Evolutionary conservation across 345 rosid species (phyloP).

Genomic region (Erodium maritimum): DNA sequence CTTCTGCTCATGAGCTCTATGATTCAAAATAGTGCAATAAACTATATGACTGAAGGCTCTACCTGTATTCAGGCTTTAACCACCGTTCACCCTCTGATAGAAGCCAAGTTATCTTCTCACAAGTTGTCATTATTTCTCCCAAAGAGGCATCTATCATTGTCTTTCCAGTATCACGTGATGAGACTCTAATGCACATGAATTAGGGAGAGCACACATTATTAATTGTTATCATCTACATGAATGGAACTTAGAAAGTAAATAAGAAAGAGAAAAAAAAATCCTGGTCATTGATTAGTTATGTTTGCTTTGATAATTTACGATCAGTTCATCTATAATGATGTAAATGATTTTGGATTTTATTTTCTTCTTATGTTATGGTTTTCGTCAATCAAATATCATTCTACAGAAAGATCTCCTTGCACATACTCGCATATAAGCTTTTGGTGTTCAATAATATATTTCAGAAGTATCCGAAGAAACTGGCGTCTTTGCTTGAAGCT

Average conservation of each 20-base stretch:
- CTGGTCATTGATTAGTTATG: neutral
- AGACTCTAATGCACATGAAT: slow-evolving; percentile 37
- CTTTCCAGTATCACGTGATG: slow-evolving; percentile 97
- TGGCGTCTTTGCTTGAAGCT: slow-evolving; percentile 91
- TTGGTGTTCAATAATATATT: slow-evolving; percentile 84
- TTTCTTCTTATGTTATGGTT: too few relatives aligned
- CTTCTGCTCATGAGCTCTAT: neutral
- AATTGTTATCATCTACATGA: neutral
- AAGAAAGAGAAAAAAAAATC: neutral
- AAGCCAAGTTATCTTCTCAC: slow-evolving; percentile 99
- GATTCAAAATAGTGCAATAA: neutral
- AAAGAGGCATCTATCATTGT: slow-evolving; percentile 97
- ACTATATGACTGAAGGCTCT: slow-evolving; percentile 12
- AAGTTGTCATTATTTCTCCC: slow-evolving; percentile 99
- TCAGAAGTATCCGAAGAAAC: slow-evolving; percentile 80
- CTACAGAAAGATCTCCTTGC: neutral
- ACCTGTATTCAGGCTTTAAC: slow-evolving; percentile 93
- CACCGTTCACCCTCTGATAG: slow-evolving; percentile 94
- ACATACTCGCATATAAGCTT: slow-evolving; percentile 96
- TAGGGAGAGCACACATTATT: slow-evolving; percentile 1
- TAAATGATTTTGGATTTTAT: too few relatives aligned
- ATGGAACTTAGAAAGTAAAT: neutral
- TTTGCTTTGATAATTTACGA: neutral
- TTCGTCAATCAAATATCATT: too few relatives aligned
- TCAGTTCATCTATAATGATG: too few relatives aligned